Conservation (phyloP, 257 asterid genomes). For the Pogostemon cablin region DNA sequence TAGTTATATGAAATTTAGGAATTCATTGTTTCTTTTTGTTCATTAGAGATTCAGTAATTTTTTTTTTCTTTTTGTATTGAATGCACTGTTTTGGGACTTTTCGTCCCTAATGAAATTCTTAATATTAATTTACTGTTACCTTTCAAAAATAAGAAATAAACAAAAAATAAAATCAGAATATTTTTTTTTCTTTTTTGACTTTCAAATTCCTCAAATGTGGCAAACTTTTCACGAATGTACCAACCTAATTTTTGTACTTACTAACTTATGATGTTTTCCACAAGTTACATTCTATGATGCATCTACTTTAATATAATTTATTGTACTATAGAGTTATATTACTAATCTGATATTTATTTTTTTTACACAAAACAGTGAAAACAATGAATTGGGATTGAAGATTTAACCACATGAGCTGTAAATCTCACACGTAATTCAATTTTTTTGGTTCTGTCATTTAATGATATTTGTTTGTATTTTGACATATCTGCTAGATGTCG, state of each 20-base stretch:
- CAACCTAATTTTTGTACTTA: not conserved
- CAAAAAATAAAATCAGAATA: no score
- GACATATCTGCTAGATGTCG: not conserved
- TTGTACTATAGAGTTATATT: not conserved
- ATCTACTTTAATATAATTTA: not conserved
- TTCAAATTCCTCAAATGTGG: not conserved
- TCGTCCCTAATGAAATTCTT: no score
- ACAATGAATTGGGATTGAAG: constrained; percentile 15
- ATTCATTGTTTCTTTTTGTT: no score
- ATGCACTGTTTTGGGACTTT: no score
- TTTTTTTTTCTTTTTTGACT: not conserved
- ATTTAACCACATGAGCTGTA: not conserved
- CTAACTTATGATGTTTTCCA: not conserved
- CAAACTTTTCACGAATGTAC: not conserved
- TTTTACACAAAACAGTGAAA: constrained; percentile 3
- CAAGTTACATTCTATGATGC: not conserved
- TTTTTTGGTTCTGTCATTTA: not conserved
- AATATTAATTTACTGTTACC: no score
- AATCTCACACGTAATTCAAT: not conserved
- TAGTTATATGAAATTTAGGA: not conserved
- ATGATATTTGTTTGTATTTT: not conserved
- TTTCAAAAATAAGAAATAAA: no score
- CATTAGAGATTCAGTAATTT: no score
- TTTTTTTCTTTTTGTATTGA: no score
- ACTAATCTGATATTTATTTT: not conserved